Base-by-base conservation (phyloP, 1,284 basidiomycete genomes). In the Sporisorium graminicola region DNA sequence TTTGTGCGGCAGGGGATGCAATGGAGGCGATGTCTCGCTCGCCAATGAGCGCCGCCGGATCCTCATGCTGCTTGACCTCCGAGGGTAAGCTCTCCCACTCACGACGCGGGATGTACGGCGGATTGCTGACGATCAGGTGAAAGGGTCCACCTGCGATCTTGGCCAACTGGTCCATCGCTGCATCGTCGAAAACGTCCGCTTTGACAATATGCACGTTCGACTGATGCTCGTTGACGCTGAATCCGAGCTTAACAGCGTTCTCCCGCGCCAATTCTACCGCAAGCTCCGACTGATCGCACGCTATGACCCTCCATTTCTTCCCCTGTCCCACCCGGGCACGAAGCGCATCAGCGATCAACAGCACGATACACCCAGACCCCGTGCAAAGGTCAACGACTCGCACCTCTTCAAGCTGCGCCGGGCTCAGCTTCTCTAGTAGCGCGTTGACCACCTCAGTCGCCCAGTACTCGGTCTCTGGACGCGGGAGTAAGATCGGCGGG, bases 381-480 rank as follows among this genome's bases (percentile, higher is more conserved):
- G 74, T 76, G 44, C 74, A 76, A 5, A 76, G 49, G 44, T 76
- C 74, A 2, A 65, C 58, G 0, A 68, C 35, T 1, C 73, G 53
- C 4, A 75, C 26, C 9, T 33, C 3, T 6, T 47, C 33, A 6
- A 37, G 53, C 29, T 37, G 42, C 2, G 26, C 5, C 0, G 40
- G 1, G 1, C 29, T 10, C 10, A 68, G 6, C 12, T 20, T 31
- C 9, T 24, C 7, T 6, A 20, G 8, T n/a, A 76, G 42, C 3
- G 29, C 3, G 4, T 53, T 16, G 10, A 54, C 65, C 5, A 68
- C 49, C n/a, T 65, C 16, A 1, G 51, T 56, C 5, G 74, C 68
- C 74, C 74, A 76, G 26, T 71, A 26, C 33, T 76, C 74, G 2
- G 74, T 72, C 40, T 76, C 74, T 3, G 74, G 74, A 12, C 74